A percentile compares a stretch with the other conserved stretches of the same genome.
These are phyloP conservation scores for Claviceps quebecensis DNA, from an alignment of 2,329 filamentous ascomycete species.

Conservation along the genomic window DNA sequence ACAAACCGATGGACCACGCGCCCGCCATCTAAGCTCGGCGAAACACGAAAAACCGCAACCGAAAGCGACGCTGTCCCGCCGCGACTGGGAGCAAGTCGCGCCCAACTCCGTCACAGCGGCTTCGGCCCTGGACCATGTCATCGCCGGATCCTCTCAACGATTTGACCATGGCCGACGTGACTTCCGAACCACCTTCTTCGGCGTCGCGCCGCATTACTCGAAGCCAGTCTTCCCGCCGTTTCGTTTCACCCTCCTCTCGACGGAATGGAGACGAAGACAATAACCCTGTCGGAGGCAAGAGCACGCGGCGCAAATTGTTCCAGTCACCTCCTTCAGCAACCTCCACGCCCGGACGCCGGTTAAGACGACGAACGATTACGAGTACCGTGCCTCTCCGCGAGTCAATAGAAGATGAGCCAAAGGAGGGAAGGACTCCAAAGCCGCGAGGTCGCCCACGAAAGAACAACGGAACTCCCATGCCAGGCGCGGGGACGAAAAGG, in stretches of 20 bases:
- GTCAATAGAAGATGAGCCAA: slow-evolving; percentile 17
- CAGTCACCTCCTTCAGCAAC: slow-evolving; percentile 28
- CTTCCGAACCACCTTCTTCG: slow-evolving; percentile 21
- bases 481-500: slow-evolving; percentile 27
- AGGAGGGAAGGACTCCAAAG: slow-evolving; percentile 24
- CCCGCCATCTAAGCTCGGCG: background rate
- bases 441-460: slow-evolving; percentile 33
- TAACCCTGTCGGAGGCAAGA: slow-evolving; percentile 13
- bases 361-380: slow-evolving; percentile 27
- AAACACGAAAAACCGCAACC: slow-evolving; percentile 4
- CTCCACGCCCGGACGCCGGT: slow-evolving; percentile 15
- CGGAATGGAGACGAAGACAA: slow-evolving; percentile 7
- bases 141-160: slow-evolving; percentile 38
- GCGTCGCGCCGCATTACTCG: slow-evolving; percentile 28
- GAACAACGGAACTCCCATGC: slow-evolving; percentile 38
- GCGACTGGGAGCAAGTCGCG: slow-evolving; percentile 12
- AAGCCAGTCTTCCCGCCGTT: slow-evolving; percentile 26
- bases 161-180: slow-evolving; percentile 17
- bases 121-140: slow-evolving; percentile 24
- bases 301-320: slow-evolving; percentile 28
- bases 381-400: slow-evolving; percentile 38
- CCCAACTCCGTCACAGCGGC: slow-evolving; percentile 9
- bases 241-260: slow-evolving; percentile 34
- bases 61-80: background rate
- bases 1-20: background rate